Evolutionary conservation across 768 basidiomycete genomes (phyloP).

Genomic region (Suillus hirtellus): DNA sequence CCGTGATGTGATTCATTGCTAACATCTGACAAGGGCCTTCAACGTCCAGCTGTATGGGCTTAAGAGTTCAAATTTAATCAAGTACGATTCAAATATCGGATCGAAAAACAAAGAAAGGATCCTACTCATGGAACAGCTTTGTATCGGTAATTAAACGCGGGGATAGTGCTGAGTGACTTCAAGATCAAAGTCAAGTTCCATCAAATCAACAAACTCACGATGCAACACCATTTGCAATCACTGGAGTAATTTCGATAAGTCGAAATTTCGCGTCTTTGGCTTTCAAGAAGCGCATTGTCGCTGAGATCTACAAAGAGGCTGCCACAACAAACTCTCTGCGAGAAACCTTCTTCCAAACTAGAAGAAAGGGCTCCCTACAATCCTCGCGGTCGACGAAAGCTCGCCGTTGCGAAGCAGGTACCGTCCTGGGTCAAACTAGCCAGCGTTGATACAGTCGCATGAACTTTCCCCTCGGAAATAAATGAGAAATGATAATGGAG

Average conservation of each 20-base stretch:
- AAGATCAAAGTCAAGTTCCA: neutral
- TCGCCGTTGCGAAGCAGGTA: conserved; percentile 4
- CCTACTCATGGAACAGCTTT: too few species aligned
- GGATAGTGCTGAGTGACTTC: neutral
- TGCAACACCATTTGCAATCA: neutral
- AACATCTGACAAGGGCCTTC: too few species aligned
- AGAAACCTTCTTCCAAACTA: conserved; percentile 11
- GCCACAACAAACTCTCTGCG: neutral
- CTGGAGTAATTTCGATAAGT: neutral
- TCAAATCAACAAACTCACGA: neutral
- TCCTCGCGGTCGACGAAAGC: conserved; percentile 1
- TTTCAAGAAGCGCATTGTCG: neutral
- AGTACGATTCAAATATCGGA: neutral
- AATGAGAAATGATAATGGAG: neutral
- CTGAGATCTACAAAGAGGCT: neutral
- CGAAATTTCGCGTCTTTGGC: neutral
- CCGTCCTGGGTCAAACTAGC: conserved; percentile 3
- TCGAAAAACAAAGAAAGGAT: neutral
- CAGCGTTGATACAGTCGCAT: conserved; percentile 3
- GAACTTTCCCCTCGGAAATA: neutral
- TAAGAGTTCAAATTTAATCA: neutral
- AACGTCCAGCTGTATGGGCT: neutral
- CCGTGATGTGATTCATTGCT: neutral
- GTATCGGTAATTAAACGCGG: neutral
- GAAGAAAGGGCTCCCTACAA: neutral